These are phyloP conservation scores for Phalaenopsis equestris DNA, from an alignment of 106 monocot genomes.

Conservation along the genomic window DNA sequence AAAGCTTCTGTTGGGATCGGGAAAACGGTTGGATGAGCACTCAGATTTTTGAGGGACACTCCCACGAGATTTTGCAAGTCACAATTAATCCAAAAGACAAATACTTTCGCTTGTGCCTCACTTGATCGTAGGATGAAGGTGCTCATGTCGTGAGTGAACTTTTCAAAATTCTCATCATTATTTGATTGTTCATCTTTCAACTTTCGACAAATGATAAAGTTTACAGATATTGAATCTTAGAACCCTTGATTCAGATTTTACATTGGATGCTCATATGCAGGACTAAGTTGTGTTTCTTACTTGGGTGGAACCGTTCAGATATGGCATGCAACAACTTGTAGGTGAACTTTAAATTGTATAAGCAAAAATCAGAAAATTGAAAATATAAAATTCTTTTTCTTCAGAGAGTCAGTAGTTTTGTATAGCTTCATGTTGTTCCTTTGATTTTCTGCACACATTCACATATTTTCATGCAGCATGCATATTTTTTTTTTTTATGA, in stretches of 20 bases:
- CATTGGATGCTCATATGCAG: conserved; percentile 85
- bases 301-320: conserved; percentile 91
- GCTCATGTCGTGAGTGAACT: background rate
- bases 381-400: too few relatives aligned
- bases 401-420: too few relatives aligned
- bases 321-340: conserved; percentile 93
- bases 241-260: conserved; percentile 90
- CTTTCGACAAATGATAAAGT: background rate
- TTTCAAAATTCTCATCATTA: background rate
- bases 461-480: too few relatives aligned
- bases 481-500: too few relatives aligned
- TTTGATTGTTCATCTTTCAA: background rate
- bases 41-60: conserved; percentile 96
- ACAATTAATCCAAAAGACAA: conserved; percentile 97
- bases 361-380: too few relatives aligned
- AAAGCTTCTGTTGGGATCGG: conserved; percentile 57
- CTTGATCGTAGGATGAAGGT: conserved; percentile 96
- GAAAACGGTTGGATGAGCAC: conserved; percentile 92
- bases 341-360: conserved; percentile 21
- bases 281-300: conserved; percentile 97
- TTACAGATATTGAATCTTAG: conserved; percentile 91
- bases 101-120: conserved; percentile 95
- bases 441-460: too few relatives aligned
- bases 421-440: too few relatives aligned
- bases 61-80: conserved; percentile 96